Evolutionary conservation across 345 rosid species (phyloP), one percentile per base, ranked within the genome.

Genomic region (Dovyalis caffra): DNA sequence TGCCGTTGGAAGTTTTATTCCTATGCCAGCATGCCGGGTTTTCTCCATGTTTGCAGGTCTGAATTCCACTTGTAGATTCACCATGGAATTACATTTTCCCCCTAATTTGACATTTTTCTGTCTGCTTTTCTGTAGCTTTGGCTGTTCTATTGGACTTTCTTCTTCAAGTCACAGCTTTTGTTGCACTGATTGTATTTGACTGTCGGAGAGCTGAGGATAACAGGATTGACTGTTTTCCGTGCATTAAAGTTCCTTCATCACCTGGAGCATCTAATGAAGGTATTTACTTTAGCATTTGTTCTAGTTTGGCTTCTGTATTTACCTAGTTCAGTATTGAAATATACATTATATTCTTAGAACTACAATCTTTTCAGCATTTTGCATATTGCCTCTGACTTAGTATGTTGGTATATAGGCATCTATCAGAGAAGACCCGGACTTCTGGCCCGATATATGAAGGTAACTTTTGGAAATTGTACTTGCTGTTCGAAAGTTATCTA

Each of bases 31-130:
- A 58, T 94, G 97, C 79, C 90, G 95, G 79, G 91, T 95, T 7
- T 95, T 95, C 87, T 95, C 99, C 81, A 91, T 95, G 95, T 95
- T 95, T 85, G 99, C 99, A 82, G 97, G 99, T 94, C 11, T 20
- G 6, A 9, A 10, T 37, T 58, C 63, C n/a, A 63, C 58, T 14
- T 58, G 23, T 56, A 16, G 45, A 66, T 47, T 62, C 20, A 32
- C 47, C 69, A 64, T 64, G 29, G 65, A 57, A 58, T 73, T 58
- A 34, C 10, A 31, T 37, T 69, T 21, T 16, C 9, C 15, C 38
- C 37, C 11, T 28, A 51, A 34, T 70, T 47, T 29, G 66, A 68
- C 47, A 57, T 64, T 70, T 74, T 8, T 6, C 28, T 72, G 61
- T 35, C 72, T 79, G 35, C 80, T 70, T 64, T 4, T 53, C 20